Conservation (phyloP, 371 early-diverging fungal genomes). For the Homolaphlyctis polyrhiza region DNA sequence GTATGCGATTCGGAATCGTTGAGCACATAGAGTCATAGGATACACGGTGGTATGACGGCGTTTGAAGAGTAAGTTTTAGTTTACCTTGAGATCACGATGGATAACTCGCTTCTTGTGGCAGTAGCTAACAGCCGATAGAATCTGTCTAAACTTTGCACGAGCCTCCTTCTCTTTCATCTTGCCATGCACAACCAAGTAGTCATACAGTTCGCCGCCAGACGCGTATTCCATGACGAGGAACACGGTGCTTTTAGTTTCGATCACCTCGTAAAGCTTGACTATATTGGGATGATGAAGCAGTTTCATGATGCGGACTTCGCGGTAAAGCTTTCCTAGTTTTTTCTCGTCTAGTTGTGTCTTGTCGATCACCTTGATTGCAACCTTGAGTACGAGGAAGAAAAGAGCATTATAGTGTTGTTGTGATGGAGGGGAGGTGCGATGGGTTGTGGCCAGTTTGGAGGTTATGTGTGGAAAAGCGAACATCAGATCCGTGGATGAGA, state of each 20-base stretch:
- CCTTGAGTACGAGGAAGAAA: too few relatives aligned
- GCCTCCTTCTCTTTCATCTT: conserved; percentile 63
- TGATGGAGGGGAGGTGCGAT: too few relatives aligned
- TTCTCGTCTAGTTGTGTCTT: conserved; percentile 76
- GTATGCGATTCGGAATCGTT: not conserved
- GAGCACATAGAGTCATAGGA: not conserved
- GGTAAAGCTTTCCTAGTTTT: conserved; percentile 70
- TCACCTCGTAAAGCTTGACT: conserved; percentile 84
- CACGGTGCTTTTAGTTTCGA: conserved; percentile 77
- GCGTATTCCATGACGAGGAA: conserved; percentile 72
- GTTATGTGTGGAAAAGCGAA: too few relatives aligned
- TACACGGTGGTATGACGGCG: not conserved
- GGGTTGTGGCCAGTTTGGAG: too few relatives aligned
- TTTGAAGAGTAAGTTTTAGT: too few relatives aligned
- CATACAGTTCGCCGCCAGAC: conserved; percentile 62
- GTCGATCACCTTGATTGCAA: conserved; percentile 69
- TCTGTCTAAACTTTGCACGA: conserved; percentile 63
- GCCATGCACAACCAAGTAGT: conserved; percentile 60
- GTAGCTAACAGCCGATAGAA: conserved; percentile 62
- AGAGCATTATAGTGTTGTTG: too few relatives aligned
- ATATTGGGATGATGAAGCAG: conserved; percentile 78
- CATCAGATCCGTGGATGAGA: too few relatives aligned
- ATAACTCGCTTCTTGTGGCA: conserved; percentile 66
- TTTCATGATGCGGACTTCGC: conserved; percentile 87
- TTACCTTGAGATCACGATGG: conserved; percentile 67